These are phyloP conservation scores for Teratosphaeria gauchensis DNA, from an alignment of 2,329 filamentous ascomycete genomes.

Conservation along the genomic window DNA sequence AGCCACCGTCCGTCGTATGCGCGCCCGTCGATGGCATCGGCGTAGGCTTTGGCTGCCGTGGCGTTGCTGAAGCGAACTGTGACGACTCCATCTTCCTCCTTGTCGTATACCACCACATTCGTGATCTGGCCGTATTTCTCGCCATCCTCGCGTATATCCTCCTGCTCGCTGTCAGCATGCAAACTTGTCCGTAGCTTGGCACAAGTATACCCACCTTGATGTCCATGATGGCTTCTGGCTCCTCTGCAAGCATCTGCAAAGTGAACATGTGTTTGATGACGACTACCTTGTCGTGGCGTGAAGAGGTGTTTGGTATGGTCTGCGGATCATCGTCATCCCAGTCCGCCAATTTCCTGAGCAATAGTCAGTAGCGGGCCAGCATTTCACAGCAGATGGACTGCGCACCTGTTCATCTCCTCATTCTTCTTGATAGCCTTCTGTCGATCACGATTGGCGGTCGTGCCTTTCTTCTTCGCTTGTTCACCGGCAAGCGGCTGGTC, in stretches of 20 bases:
- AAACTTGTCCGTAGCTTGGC: neutral
- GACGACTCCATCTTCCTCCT: conserved; percentile 73
- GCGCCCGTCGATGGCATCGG: conserved; percentile 64
- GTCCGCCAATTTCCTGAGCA: conserved; percentile 66
- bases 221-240: conserved; percentile 71
- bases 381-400: neutral
- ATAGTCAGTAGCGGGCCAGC: conserved; percentile 2
- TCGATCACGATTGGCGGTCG: conserved; percentile 46
- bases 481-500: conserved; percentile 39
- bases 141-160: conserved; percentile 87
- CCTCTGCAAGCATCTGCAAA: conserved; percentile 71
- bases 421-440: conserved; percentile 80
- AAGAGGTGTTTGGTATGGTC: conserved; percentile 44
- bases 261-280: conserved; percentile 93
- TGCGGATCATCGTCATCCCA: conserved; percentile 79
- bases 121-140: conserved; percentile 77
- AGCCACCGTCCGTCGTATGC: conserved; percentile 65
- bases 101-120: conserved; percentile 83
- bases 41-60: conserved; percentile 62
- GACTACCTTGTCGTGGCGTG: conserved; percentile 66
- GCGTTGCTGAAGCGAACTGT: conserved; percentile 70
- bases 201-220: conserved; percentile 51
- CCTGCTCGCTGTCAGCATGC: conserved; percentile 22
- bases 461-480: conserved; percentile 36
- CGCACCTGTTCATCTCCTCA: conserved; percentile 66